phyloP scores from a whole-genome alignment of 164 flowering plant species.

The Vitis rotundifolia region DNA sequence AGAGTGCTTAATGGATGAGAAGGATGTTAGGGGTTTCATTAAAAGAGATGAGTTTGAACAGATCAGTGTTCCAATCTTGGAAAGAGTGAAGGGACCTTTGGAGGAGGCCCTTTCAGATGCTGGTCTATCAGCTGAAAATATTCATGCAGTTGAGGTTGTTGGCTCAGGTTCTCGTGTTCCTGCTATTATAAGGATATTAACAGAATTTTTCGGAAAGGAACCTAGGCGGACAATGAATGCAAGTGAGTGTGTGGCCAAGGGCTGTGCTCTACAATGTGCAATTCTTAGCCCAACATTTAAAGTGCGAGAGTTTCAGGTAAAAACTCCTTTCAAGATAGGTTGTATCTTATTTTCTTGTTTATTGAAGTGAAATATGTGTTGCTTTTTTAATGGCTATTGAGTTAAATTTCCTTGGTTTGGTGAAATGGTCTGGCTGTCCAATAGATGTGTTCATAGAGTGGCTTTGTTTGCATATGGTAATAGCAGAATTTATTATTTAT shows the following conservation, averaged over 20 bases:
- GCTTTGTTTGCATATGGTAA: too few species aligned
- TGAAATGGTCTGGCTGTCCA: too few species aligned
- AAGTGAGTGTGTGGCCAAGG: constrained; percentile 91
- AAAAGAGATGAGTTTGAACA: constrained; percentile 89
- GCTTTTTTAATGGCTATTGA: too few species aligned
- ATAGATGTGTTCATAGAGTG: too few species aligned
- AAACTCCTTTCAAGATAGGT: not conserved
- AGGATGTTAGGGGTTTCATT: constrained; percentile 80
- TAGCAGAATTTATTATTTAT: too few species aligned
- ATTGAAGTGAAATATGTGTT: not conserved
- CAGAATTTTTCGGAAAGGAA: constrained; percentile 85
- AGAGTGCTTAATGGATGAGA: constrained; percentile 98
- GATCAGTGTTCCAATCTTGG: constrained; percentile 73
- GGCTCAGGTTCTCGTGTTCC: constrained; percentile 93
- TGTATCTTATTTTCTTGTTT: not conserved
- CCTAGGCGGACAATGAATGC: constrained; percentile 97
- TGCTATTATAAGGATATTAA: constrained; percentile 74
- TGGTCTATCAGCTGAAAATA: constrained; percentile 58
- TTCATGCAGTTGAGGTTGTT: constrained; percentile 84
- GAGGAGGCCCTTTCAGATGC: constrained; percentile 83
- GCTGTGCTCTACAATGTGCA: constrained; percentile 84
- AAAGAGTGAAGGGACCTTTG: constrained; percentile 78
- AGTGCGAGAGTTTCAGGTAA: constrained; percentile 90
- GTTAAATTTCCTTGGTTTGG: too few species aligned
- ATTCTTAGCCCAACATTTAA: constrained; percentile 90